phyloP scores from a whole-genome alignment of 2,329 filamentous ascomycete species.

The Aspergillus piperis region DNA sequence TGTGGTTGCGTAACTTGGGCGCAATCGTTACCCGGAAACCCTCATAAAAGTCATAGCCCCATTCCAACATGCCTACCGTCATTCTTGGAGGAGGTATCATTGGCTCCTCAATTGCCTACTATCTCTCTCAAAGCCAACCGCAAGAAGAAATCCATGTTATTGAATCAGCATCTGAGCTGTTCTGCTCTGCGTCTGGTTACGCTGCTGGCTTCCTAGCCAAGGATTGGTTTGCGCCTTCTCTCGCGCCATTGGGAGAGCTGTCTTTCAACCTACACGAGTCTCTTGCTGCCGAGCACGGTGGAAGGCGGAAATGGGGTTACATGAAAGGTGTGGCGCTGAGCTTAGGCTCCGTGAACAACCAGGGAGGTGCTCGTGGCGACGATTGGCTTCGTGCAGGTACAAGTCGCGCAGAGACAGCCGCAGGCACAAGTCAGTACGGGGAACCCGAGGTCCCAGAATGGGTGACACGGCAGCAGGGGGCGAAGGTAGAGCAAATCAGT shows the following conservation, averaged over 20 bases:
- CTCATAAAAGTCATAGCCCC: neutral
- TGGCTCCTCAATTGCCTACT: conserved; percentile 70
- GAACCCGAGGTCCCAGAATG: conserved; percentile 54
- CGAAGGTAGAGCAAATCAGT: conserved; percentile 63
- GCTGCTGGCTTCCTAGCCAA: conserved; percentile 73
- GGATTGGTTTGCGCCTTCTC: conserved; percentile 67
- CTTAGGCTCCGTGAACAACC: conserved; percentile 45
- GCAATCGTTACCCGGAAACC: no score
- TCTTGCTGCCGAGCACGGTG: conserved; percentile 62
- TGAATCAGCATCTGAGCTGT: conserved; percentile 61
- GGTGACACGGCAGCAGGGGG: conserved; percentile 59
- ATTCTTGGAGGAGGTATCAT: conserved; percentile 72
- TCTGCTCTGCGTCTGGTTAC: conserved; percentile 72
- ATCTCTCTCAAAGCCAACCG: conserved; percentile 55
- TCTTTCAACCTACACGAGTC: conserved; percentile 69
- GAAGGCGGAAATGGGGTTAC: conserved; percentile 61
- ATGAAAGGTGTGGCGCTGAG: conserved; percentile 61
- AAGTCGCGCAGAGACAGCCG: conserved; percentile 60
- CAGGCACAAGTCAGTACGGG: conserved; percentile 38
- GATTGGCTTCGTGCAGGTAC: conserved; percentile 68
- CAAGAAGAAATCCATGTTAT: conserved; percentile 56
- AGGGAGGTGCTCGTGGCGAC: conserved; percentile 51
- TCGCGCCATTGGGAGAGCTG: conserved; percentile 62
- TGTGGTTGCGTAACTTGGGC: no score
- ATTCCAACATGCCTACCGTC: conserved; percentile 55